These are phyloP conservation scores for Macroventuria anomochaeta DNA, from an alignment of 2,329 filamentous ascomycete genomes.

Conservation along the genomic window DNA sequence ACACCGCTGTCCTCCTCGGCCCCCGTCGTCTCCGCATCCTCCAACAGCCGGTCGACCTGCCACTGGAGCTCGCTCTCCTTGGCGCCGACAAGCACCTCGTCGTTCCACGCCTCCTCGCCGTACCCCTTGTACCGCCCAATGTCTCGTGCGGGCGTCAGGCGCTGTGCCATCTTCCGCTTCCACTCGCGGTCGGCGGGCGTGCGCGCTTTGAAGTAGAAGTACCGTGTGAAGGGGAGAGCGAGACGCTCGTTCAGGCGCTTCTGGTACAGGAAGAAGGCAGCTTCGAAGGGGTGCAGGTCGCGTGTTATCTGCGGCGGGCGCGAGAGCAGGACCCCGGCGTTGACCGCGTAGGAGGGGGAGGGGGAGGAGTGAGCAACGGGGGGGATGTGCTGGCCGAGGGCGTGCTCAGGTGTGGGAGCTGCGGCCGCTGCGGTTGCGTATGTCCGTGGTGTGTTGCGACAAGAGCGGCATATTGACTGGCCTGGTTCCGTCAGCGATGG, in stretches of 20 bases:
- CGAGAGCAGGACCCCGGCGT: constrained; percentile 79
- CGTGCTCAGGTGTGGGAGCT: constrained; percentile 45
- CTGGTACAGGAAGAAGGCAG: constrained; percentile 95
- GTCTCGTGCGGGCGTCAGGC: constrained; percentile 80
- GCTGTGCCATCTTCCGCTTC: constrained; percentile 82
- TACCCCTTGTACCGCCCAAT: constrained; percentile 84
- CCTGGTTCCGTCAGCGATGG: constrained; percentile 45
- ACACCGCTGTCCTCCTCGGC: constrained; percentile 47
- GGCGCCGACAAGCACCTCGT: constrained; percentile 82
- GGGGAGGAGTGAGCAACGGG: constrained; percentile 50
- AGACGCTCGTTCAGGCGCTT: constrained; percentile 94
- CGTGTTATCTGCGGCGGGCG: constrained; percentile 88
- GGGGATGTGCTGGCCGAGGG: constrained; percentile 39
- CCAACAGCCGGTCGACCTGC: constrained; percentile 71
- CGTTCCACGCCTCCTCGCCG: constrained; percentile 80
- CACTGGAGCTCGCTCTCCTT: constrained; percentile 67
- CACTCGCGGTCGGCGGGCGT: constrained; percentile 86
- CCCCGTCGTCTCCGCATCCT: constrained; percentile 71
- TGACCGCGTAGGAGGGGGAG: constrained; percentile 53
- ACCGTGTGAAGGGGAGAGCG: constrained; percentile 82
- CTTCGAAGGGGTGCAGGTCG: constrained; percentile 84
- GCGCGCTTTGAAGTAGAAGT: constrained; percentile 94
- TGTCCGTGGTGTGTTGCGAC: constrained; percentile 51
- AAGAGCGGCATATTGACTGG: constrained; percentile 55
- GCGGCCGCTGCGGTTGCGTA: constrained; percentile 47